Conservation (phyloP, 257 asterid genomes). For the Petrea volubilis region DNA sequence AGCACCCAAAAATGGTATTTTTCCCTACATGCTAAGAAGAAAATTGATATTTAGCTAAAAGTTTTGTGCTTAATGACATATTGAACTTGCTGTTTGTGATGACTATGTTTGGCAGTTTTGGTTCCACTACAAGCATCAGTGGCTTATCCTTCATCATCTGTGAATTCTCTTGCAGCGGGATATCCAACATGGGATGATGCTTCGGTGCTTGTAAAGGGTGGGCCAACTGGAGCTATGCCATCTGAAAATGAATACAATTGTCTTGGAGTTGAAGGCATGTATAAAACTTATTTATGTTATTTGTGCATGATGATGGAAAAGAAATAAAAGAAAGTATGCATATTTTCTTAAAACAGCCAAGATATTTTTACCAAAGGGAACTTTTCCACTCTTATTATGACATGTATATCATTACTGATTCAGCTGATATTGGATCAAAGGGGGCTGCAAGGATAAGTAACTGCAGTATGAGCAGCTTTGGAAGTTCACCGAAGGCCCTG, state of each 20-base stretch:
- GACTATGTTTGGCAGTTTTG: slow-evolving; percentile 43
- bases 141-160: slow-evolving; percentile 60
- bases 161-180: slow-evolving; percentile 57
- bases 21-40: neutral
- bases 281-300: no score
- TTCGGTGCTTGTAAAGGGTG: slow-evolving; percentile 48
- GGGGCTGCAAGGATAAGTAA: slow-evolving; percentile 48
- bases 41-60: neutral
- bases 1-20: slow-evolving; percentile 84
- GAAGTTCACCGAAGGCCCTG: slow-evolving; percentile 45
- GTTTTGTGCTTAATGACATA: slow-evolving; percentile 12
- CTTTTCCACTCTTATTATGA: slow-evolving; percentile 41
- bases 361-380: slow-evolving; percentile 7
- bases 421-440: slow-evolving; percentile 81
- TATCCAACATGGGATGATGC: slow-evolving; percentile 75
- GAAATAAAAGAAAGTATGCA: neutral
- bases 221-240: slow-evolving; percentile 51
- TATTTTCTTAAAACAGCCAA: neutral
- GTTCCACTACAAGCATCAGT: slow-evolving; percentile 67
- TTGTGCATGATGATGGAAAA: neutral
- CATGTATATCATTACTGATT: slow-evolving; percentile 50
- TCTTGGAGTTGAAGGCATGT: slow-evolving; percentile 68
- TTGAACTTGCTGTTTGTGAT: slow-evolving; percentile 25
- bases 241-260: slow-evolving; percentile 60
- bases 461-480: slow-evolving; percentile 52